Conservation (phyloP, 306 rosid genomes). For the Leucaena leucocephala region DNA sequence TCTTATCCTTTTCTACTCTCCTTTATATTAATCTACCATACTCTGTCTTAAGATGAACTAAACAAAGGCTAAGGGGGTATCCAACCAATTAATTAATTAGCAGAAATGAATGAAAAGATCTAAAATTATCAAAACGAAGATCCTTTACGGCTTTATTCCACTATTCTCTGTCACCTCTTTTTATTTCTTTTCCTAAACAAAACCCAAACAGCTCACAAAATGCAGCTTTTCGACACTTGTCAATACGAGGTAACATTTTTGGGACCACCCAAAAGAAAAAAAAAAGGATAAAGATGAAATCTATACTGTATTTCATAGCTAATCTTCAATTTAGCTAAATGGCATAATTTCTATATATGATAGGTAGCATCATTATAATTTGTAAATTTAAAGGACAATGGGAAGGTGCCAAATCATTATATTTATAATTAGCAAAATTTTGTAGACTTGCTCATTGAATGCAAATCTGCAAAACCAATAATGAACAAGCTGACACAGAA, state of each 20-base stretch:
- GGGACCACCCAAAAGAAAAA: background rate
- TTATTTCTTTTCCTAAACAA: constrained; percentile 2
- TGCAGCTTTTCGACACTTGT: constrained; percentile 23
- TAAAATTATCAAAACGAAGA: background rate
- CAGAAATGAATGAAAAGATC: background rate
- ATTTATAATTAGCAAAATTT: background rate
- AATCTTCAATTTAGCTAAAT: background rate
- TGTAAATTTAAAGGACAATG: background rate
- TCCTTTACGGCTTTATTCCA: constrained; percentile 42
- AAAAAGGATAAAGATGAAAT: background rate
- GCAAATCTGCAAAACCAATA: background rate
- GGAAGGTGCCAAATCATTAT: background rate
- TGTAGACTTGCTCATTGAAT: background rate
- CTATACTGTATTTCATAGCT: background rate
- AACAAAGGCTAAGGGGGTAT: no score
- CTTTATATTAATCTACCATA: no score
- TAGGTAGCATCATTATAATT: background rate
- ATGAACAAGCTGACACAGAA: background rate
- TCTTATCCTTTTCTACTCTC: no score
- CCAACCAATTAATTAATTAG: background rate
- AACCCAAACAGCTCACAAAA: background rate
- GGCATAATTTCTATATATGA: background rate
- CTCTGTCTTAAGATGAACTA: no score
- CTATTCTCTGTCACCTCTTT: background rate
- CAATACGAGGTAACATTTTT: constrained; percentile 8